Evolutionary conservation across 148 eudicot species (phyloP), one percentile per base, ranked within the genome.

Genomic region (Camellia lanceoleosa): DNA sequence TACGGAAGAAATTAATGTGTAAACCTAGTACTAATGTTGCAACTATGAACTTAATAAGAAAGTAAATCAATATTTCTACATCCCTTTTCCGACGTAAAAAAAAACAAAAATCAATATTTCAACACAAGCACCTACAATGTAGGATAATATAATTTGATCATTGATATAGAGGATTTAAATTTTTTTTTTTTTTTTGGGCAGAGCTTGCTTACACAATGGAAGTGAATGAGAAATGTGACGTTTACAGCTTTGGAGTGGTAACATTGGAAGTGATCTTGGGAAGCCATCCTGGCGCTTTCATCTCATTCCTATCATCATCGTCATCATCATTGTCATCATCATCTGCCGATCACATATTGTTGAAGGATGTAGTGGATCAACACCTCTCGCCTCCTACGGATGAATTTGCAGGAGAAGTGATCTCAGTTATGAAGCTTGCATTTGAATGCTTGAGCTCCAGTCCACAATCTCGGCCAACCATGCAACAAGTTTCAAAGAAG

Each of bases 161-260:
- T 30, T 30, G 38, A 30, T 30, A 30, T 1, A 30, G 38, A 30
- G 38, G 38, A 30, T 30, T 30, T 30, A 30, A 30, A 23, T 23
- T 23, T 23, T 30, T 30, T 30, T 30, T 30, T 30, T 30, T 1
- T 30, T 30, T 30, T 30, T 30, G 1, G 38, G 38, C 38, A 84
- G 83, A 84, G 51, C 82, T 81, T 72, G 87, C 84, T 60, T 81
- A 73, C 71, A 78, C 80, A 11, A 78, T 78, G 81, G 52, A 78
- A 68, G 81, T 81, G 23, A 81, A 64, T 38, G 81, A 77, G 44
- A 84, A 80, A 47, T 64, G 79, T 15, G 86, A 81, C 52, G 79
- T 84, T 43, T 85, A 73, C n/a, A 85, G 84, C 75, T 85, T 81
- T 56, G 80, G 87, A 5, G 87, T 81, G n/a, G 42, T 85, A 30